Evolutionary conservation across 768 basidiomycete species (phyloP).

Genomic region (Tremella fuciformis): DNA sequence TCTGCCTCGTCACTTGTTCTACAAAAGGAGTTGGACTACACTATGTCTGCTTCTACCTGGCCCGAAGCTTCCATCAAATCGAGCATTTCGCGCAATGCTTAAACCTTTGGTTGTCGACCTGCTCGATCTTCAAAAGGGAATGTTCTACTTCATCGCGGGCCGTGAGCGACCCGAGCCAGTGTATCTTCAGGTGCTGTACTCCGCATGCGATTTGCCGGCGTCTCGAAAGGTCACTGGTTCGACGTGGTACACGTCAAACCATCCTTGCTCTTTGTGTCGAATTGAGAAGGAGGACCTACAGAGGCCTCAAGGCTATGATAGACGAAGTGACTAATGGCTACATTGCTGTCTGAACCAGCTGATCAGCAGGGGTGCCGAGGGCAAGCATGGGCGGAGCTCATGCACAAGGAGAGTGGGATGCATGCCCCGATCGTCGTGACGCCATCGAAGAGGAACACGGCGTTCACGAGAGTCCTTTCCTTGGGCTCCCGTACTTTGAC

Average conservation of each 20-base stretch:
- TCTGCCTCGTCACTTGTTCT: conserved; percentile 3
- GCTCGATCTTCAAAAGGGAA: not conserved
- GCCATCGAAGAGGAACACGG: no score
- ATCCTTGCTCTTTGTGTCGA: not conserved
- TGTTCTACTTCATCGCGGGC: not conserved
- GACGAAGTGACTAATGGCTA: not conserved
- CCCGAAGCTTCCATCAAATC: not conserved
- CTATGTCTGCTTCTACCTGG: not conserved
- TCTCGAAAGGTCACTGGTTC: not conserved
- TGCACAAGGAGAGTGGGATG: no score
- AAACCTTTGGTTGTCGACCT: conserved; percentile 4
- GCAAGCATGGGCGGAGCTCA: no score
- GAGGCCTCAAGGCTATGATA: not conserved
- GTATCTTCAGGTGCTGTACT: conserved; percentile 1
- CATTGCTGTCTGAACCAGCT: not conserved
- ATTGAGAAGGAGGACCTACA: not conserved
- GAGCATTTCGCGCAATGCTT: not conserved
- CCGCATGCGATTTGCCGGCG: conserved; percentile 3
- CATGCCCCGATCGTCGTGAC: no score
- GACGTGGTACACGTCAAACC: not conserved
- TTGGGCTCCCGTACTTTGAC: no score
- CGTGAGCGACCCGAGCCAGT: not conserved
- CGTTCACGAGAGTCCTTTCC: no score
- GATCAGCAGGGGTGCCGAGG: no score
- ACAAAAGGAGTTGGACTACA: not conserved